Evolutionary conservation across 306 rosid species (phyloP).

Genomic region (Alnus rubra): DNA sequence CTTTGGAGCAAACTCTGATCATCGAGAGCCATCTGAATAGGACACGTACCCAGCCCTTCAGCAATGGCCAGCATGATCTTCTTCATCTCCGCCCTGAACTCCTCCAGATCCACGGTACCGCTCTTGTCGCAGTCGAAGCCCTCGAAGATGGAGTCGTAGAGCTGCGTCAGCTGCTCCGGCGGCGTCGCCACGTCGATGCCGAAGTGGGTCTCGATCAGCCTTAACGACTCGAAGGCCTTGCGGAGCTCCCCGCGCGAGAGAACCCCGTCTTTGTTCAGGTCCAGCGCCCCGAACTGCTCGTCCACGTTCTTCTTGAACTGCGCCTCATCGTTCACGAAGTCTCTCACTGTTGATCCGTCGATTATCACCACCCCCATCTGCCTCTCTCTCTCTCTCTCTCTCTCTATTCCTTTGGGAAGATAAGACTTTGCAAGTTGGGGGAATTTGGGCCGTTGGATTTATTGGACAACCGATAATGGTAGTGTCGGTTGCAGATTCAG

Average conservation of each 20-base stretch:
- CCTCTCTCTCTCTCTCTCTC: neutral
- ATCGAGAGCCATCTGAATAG: slow-evolving; percentile 82
- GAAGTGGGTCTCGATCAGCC: slow-evolving; percentile 73
- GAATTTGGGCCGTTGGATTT: too few species aligned
- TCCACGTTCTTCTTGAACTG: slow-evolving; percentile 62
- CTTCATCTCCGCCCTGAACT: slow-evolving; percentile 78
- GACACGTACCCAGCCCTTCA: slow-evolving; percentile 75
- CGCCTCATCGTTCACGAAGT: slow-evolving; percentile 56
- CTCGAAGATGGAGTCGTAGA: slow-evolving; percentile 82
- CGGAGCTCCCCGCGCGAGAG: slow-evolving; percentile 77
- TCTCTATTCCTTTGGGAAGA: neutral
- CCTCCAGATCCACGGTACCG: slow-evolving; percentile 59
- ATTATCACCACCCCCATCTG: slow-evolving; percentile 56
- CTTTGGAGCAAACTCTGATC: slow-evolving; percentile 55
- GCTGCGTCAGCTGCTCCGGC: slow-evolving; percentile 57
- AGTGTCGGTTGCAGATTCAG: too few species aligned
- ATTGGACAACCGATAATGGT: too few species aligned
- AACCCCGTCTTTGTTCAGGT: slow-evolving; percentile 81
- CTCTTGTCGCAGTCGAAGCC: slow-evolving; percentile 61
- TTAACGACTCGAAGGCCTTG: slow-evolving; percentile 70
- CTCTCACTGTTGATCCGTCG: slow-evolving; percentile 79
- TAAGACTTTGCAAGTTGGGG: too few species aligned
- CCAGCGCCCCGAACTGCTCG: slow-evolving; percentile 55
- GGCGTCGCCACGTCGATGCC: slow-evolving; percentile 72
- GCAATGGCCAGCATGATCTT: slow-evolving; percentile 84